phyloP scores from a whole-genome alignment of 2,329 filamentous ascomycete genomes.

The Diplodia corticola region DNA sequence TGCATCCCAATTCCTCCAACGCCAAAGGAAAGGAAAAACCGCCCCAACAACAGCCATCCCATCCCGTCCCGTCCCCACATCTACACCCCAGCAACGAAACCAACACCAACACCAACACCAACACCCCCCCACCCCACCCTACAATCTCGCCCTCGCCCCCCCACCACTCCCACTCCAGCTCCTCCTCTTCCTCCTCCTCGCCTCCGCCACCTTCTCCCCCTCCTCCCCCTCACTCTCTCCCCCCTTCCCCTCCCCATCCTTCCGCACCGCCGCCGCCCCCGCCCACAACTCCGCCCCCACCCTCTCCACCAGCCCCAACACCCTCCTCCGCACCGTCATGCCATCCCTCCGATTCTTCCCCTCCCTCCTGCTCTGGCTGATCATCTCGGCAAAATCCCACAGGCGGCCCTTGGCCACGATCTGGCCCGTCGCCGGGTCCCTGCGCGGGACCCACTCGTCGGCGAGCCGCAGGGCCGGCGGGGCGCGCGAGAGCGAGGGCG shows the following conservation, averaged over 20 bases:
- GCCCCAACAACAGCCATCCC: too few species aligned
- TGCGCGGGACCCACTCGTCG: slow-evolving; percentile 70
- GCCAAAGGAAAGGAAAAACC: too few species aligned
- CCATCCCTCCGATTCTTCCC: slow-evolving; percentile 97
- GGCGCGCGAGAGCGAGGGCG: slow-evolving; percentile 52
- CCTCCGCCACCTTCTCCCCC: slow-evolving; percentile 26
- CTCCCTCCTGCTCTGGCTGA: slow-evolving; percentile 78
- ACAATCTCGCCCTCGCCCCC: slow-evolving; percentile 35
- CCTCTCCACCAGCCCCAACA: slow-evolving; percentile 73
- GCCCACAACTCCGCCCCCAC: slow-evolving; percentile 66
- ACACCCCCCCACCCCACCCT: neutral
- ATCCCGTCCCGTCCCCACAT: too few species aligned
- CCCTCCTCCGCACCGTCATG: slow-evolving; percentile 79
- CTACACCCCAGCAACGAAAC: too few species aligned
- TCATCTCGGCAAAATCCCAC: slow-evolving; percentile 90
- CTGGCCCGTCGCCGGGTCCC: slow-evolving; percentile 61
- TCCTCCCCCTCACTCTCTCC: slow-evolving; percentile 26
- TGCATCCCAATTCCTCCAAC: too few species aligned
- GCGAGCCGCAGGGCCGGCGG: slow-evolving; percentile 67
- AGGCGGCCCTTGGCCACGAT: slow-evolving; percentile 72
- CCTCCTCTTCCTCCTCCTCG: slow-evolving; percentile 27
- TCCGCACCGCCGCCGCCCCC: slow-evolving; percentile 16
- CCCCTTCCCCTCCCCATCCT: slow-evolving; percentile 25
- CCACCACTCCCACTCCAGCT: slow-evolving; percentile 35
- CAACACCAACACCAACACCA: too few species aligned